These are phyloP conservation scores for Cutaneotrichosporon arboriforme DNA, from an alignment of 1,284 basidiomycete genomes.

Conservation along the genomic window DNA sequence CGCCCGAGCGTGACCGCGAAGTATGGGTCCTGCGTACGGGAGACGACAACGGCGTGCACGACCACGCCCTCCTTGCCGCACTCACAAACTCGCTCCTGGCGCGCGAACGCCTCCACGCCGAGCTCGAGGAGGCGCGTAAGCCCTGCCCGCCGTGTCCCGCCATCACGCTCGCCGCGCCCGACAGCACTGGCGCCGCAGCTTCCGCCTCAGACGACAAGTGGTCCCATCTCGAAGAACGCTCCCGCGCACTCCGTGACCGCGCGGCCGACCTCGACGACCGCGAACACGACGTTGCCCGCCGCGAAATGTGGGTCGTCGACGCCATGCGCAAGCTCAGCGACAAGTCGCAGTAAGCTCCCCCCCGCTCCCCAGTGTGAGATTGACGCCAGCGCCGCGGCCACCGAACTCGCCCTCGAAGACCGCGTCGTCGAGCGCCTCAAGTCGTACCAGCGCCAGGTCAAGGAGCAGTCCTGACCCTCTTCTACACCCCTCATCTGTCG, in stretches of 20 bases:
- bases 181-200: not conserved
- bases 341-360: constrained; percentile 30
- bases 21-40: constrained; percentile 38
- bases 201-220: not conserved
- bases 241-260: constrained; percentile 18
- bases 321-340: constrained; percentile 42
- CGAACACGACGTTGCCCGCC: constrained; percentile 33
- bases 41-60: constrained; percentile 16
- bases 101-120: constrained; percentile 27
- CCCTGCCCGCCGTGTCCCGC: constrained; percentile 8
- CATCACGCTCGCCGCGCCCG: not conserved
- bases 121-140: constrained; percentile 20
- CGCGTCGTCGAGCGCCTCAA: constrained; percentile 42
- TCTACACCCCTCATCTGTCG: not conserved
- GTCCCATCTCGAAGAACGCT: constrained; percentile 12
- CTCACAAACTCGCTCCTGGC: constrained; percentile 34
- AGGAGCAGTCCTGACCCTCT: not conserved
- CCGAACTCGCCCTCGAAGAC: constrained; percentile 43
- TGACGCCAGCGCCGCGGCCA: constrained; percentile 27
- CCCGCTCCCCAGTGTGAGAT: no score
- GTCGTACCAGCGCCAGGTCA: constrained; percentile 34
- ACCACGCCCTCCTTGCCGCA: constrained; percentile 18
- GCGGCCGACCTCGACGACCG: constrained; percentile 38
- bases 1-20: constrained; percentile 23
- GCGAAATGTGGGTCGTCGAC: constrained; percentile 44